Conservation (phyloP, 2,329 filamentous ascomycete genomes). For the Curvularia spicifera region DNA sequence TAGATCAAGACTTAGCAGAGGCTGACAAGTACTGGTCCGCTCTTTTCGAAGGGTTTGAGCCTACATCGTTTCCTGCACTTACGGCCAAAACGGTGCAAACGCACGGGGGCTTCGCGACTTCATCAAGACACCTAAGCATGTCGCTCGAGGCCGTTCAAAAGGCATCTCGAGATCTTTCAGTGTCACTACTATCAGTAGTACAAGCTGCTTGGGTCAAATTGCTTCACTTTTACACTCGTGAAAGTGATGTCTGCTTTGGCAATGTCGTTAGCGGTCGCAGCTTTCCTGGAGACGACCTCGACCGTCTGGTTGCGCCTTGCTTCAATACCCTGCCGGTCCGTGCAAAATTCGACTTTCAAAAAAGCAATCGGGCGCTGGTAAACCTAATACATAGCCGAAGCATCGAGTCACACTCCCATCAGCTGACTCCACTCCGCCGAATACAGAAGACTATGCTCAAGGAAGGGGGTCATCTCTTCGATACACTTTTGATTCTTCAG, state of each 20-base stretch:
- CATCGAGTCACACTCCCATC: conserved; percentile 67
- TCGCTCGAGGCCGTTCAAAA: conserved; percentile 30
- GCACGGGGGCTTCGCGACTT: neutral
- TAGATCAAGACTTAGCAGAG: conserved; percentile 55
- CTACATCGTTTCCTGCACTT: conserved; percentile 51
- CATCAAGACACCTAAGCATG: conserved; percentile 39
- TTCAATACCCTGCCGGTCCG: conserved; percentile 88
- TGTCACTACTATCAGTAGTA: conserved; percentile 66
- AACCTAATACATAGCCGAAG: conserved; percentile 68
- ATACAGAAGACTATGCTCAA: conserved; percentile 64
- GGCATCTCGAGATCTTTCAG: conserved; percentile 35
- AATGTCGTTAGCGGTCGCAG: conserved; percentile 83
- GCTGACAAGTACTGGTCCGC: conserved; percentile 71
- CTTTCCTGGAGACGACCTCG: conserved; percentile 67
- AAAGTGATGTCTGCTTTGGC: conserved; percentile 80
- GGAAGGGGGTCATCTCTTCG: conserved; percentile 69
- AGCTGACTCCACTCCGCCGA: conserved; percentile 75
- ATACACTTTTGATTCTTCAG: conserved; percentile 81
- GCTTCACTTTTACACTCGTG: conserved; percentile 62
- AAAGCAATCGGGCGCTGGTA: conserved; percentile 64
- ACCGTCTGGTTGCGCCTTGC: conserved; percentile 81
- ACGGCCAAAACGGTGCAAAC: conserved; percentile 19
- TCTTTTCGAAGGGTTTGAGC: conserved; percentile 61
- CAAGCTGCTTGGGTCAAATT: conserved; percentile 77
- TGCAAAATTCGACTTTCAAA: conserved; percentile 57